Percentiles rank a stretch among this genome's conserved stretches.
Conservation (phyloP, 306 rosid species). For the Ormosia emarginata region DNA sequence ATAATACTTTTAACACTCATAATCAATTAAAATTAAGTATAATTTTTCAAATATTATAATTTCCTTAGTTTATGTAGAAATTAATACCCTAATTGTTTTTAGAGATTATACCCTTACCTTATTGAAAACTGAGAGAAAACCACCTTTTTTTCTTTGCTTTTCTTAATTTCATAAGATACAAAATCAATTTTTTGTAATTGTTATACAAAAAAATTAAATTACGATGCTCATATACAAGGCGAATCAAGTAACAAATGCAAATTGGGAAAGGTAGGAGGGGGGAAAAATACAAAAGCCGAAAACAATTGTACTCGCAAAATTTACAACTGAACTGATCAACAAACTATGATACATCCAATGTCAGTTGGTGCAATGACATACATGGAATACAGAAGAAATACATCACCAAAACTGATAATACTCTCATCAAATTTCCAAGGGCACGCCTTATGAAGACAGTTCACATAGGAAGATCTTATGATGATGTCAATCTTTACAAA, state of each 20-base stretch:
- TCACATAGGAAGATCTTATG: background rate
- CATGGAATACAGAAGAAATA: conserved; percentile 10
- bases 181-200: background rate
- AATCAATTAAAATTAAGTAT: background rate
- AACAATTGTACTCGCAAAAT: background rate
- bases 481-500: background rate
- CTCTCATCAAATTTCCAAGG: conserved; percentile 19
- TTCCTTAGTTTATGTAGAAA: background rate
- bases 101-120: background rate
- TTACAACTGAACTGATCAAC: conserved; percentile 15
- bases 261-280: background rate
- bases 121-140: background rate
- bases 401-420: background rate
- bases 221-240: background rate
- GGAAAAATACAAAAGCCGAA: background rate
- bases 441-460: conserved; percentile 13
- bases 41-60: background rate
- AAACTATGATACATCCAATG: conserved; percentile 14
- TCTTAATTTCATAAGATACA: background rate
- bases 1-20: background rate
- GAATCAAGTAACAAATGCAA: background rate
- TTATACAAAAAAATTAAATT: background rate
- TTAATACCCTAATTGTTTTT: background rate
- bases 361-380: background rate
- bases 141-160: background rate